phyloP scores from a whole-genome alignment of 164 flowering plant species.

The Dillenia turbinata region DNA sequence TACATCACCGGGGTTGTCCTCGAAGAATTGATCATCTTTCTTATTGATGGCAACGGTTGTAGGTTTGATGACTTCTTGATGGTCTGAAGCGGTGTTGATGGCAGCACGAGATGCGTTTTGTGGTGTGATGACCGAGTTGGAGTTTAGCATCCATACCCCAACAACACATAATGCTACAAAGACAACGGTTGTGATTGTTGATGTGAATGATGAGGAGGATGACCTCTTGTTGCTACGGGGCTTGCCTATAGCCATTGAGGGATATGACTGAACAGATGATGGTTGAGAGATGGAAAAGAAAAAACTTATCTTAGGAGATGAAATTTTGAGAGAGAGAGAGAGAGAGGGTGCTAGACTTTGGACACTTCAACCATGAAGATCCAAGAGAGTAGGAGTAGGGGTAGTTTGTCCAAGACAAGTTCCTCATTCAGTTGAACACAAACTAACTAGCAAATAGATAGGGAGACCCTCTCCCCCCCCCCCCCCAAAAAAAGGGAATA shows the following conservation, averaged over 20 bases:
- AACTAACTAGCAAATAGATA: no score
- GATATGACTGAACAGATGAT: slow-evolving; percentile 1
- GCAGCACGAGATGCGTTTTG: slow-evolving; percentile 22
- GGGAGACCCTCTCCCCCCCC: no score
- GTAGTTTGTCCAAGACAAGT: no score
- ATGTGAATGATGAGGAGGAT: slow-evolving; percentile 38
- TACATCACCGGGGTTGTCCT: slow-evolving; percentile 58
- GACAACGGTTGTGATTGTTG: slow-evolving; percentile 49
- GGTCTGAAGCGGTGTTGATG: slow-evolving; percentile 5
- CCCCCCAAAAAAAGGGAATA: no score
- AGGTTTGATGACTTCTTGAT: not conserved
- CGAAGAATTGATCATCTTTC: slow-evolving; percentile 26
- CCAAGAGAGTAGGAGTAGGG: slow-evolving; percentile 6
- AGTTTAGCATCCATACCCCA: slow-evolving; percentile 70
- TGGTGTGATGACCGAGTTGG: slow-evolving; percentile 35
- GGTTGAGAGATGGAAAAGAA: not conserved
- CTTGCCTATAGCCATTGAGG: slow-evolving; percentile 36
- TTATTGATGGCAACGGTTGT: not conserved
- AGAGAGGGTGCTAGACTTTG: slow-evolving; percentile 1
- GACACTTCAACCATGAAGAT: slow-evolving; percentile 16
- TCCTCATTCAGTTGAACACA: no score
- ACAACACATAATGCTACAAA: slow-evolving; percentile 55
- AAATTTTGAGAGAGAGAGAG: not conserved
- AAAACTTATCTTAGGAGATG: slow-evolving; percentile 8
- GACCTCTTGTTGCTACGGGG: slow-evolving; percentile 44